Evolutionary conservation across 228 moss, liverwort and hornwort genomes (phyloP).

Genomic region (Sphagnum magellanicum): DNA sequence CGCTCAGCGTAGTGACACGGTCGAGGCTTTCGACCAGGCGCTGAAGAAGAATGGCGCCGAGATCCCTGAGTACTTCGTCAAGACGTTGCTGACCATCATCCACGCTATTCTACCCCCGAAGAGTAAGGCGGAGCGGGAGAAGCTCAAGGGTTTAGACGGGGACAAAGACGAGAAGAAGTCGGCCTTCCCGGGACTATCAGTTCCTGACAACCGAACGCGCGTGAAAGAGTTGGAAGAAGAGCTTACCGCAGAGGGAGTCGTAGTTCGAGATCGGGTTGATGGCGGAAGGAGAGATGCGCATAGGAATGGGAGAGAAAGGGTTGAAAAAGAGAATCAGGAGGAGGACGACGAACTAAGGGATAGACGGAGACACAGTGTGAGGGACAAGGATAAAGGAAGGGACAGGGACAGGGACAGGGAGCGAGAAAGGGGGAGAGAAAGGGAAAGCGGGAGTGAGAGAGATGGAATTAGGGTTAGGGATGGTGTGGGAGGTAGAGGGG

Average conservation of each 20-base stretch:
- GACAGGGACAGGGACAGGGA: slow-evolving; percentile 27
- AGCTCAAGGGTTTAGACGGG: slow-evolving; percentile 36
- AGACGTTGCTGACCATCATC: slow-evolving; percentile 79
- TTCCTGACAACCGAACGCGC: slow-evolving; percentile 80
- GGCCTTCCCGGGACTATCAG: slow-evolving; percentile 73
- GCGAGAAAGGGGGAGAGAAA: slow-evolving; percentile 31
- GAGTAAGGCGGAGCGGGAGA: slow-evolving; percentile 41
- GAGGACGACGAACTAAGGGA: slow-evolving; percentile 38
- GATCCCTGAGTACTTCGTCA: slow-evolving; percentile 94
- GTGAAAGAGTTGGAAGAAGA: slow-evolving; percentile 82
- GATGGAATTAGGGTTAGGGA: slow-evolving; percentile 16
- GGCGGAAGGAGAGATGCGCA: slow-evolving; percentile 1
- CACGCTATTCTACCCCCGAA: slow-evolving; percentile 79
- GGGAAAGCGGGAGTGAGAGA: slow-evolving; percentile 24
- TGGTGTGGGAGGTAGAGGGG: slow-evolving; percentile 16
- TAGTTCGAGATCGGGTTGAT: slow-evolving; percentile 11
- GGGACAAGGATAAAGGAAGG: slow-evolving; percentile 10
- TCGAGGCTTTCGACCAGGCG: slow-evolving; percentile 51
- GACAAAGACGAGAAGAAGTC: slow-evolving; percentile 48
- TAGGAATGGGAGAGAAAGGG: slow-evolving; percentile 16
- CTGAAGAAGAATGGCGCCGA: slow-evolving; percentile 74
- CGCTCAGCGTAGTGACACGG: slow-evolving; percentile 66
- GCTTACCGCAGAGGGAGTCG: slow-evolving; percentile 36
- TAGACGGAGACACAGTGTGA: slow-evolving; percentile 23
- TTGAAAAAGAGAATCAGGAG: slow-evolving; percentile 3